phyloP scores from a whole-genome alignment of 306 rosid species.

The Vigna angularis region DNA sequence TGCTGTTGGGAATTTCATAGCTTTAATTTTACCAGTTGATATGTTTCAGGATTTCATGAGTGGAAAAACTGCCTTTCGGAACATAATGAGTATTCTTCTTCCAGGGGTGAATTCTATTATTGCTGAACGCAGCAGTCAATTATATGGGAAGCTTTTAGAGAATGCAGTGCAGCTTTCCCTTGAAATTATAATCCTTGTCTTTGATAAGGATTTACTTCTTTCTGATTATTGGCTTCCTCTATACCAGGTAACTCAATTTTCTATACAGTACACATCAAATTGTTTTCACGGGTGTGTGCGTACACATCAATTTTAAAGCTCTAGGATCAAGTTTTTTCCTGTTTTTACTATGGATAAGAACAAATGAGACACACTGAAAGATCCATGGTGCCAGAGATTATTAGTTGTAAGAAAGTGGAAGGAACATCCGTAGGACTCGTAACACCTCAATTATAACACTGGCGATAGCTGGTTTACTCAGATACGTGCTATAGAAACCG shows the following conservation, averaged over 20 bases:
- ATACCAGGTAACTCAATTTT: conserved; percentile 70
- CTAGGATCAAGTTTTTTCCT: too few species aligned
- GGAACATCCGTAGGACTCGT: not conserved
- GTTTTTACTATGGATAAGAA: not conserved
- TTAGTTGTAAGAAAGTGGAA: not conserved
- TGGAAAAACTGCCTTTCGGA: conserved; percentile 85
- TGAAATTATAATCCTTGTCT: conserved; percentile 82
- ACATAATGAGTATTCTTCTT: conserved; percentile 92
- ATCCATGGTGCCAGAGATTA: not conserved
- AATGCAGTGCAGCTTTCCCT: conserved; percentile 89
- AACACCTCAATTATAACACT: not conserved
- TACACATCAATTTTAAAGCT: too few species aligned
- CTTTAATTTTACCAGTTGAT: conserved; percentile 19
- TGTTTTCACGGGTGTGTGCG: not conserved
- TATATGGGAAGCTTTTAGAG: conserved; percentile 83
- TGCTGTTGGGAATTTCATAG: too few species aligned
- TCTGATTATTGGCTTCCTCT: conserved; percentile 97
- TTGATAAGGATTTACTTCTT: conserved; percentile 84
- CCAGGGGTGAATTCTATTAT: conserved; percentile 79
- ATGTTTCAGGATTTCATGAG: conserved; percentile 94
- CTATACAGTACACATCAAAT: not conserved
- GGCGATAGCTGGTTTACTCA: not conserved
- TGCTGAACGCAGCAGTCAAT: conserved; percentile 78
- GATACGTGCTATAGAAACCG: not conserved
- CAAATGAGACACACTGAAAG: not conserved